phyloP scores from a whole-genome alignment of 495 filamentous ascomycete species.

The Lasiosphaeriaceae sp. region DNA sequence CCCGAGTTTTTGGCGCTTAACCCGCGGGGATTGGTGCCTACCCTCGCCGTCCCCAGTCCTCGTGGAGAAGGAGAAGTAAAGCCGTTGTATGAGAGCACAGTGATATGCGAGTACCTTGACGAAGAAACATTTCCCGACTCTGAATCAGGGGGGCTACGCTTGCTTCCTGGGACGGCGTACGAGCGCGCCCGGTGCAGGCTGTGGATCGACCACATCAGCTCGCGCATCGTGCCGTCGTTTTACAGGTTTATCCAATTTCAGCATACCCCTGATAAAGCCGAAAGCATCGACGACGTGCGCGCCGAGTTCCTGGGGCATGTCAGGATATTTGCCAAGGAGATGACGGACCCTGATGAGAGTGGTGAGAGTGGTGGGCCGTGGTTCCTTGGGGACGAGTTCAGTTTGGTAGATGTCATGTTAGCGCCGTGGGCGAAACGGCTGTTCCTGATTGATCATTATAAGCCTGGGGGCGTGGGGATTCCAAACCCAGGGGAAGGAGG shows the following conservation, averaged over 20 bases:
- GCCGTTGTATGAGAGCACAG: constrained; percentile 62
- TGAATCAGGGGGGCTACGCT: constrained; percentile 25
- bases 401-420: constrained; percentile 59
- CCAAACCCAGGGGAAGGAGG: constrained; percentile 26
- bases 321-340: constrained; percentile 54
- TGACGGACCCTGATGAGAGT: constrained; percentile 27
- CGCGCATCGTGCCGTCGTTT: constrained; percentile 59
- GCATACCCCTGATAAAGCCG: constrained; percentile 51
- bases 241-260: constrained; percentile 65
- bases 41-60: constrained; percentile 38
- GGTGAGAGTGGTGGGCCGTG: constrained; percentile 49
- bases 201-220: constrained; percentile 66
- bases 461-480: constrained; percentile 55
- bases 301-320: constrained; percentile 48
- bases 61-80: constrained; percentile 32
- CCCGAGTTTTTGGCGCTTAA: constrained; percentile 61
- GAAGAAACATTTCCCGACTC: constrained; percentile 51
- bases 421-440: constrained; percentile 65
- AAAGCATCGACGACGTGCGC: constrained; percentile 38
- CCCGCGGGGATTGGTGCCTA: constrained; percentile 66
- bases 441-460: constrained; percentile 69
- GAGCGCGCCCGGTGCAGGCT: constrained; percentile 56
- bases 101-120: constrained; percentile 68
- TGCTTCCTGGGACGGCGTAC: constrained; percentile 56
- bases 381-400: constrained; percentile 56